Percentiles rank a stretch among this genome's conserved stretches.
phyloP scores from a whole-genome alignment of 2,329 filamentous ascomycete genomes.

The Hypoxylon sp. region DNA sequence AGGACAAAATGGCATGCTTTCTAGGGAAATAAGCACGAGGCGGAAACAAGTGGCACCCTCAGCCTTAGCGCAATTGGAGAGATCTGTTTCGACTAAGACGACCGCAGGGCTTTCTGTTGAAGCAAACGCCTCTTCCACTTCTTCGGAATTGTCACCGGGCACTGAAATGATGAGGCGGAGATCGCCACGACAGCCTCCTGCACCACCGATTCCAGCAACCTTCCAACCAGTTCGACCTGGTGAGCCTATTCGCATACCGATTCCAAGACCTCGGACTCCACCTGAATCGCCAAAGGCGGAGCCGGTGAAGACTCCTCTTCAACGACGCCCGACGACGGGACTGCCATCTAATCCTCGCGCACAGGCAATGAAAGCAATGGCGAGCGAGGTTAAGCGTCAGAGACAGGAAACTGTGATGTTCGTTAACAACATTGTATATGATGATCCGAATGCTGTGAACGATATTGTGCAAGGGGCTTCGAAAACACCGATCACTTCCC shows the following conservation, averaged over 20 bases:
- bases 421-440: constrained; percentile 69
- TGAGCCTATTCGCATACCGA: constrained; percentile 53
- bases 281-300: constrained; percentile 50
- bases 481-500: constrained; percentile 48
- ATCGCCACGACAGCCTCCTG: constrained; percentile 61
- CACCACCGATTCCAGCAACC: constrained; percentile 38
- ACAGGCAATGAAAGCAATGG: constrained; percentile 53
- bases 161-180: constrained; percentile 66
- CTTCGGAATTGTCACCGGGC: constrained; percentile 66
- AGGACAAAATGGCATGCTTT: constrained; percentile 53
- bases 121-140: constrained; percentile 61
- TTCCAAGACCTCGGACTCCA: constrained; percentile 55
- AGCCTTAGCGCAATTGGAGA: constrained; percentile 42
- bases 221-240: constrained; percentile 51
- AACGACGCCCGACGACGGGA: constrained; percentile 62
- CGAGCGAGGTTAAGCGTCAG: constrained; percentile 50
- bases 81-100: constrained; percentile 49
- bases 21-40: constrained; percentile 56
- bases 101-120: constrained; percentile 51
- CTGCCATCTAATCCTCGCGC: constrained; percentile 65
- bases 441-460: constrained; percentile 65
- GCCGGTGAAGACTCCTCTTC: constrained; percentile 58
- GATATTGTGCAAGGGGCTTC: constrained; percentile 64
- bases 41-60: constrained; percentile 57
- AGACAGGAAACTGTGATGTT: constrained; percentile 68